Conservation (phyloP, 345 rosid species). For the Moricandia arvensis region DNA sequence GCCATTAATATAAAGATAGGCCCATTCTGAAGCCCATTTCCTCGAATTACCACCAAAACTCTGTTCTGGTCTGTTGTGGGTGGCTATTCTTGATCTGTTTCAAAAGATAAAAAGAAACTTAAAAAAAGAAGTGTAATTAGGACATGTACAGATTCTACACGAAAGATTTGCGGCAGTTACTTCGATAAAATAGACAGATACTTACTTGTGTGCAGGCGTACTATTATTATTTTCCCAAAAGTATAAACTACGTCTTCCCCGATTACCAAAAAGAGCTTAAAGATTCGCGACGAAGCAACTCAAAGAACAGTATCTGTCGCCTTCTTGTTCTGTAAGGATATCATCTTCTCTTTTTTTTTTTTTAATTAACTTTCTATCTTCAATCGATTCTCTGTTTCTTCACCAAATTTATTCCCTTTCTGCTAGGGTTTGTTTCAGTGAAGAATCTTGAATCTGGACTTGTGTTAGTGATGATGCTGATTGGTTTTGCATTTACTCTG, state of each 20-base stretch:
- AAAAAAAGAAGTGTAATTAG: not conserved
- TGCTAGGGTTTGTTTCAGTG: slow-evolving; percentile 14
- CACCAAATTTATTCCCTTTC: slow-evolving; percentile 7
- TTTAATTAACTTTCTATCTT: not conserved
- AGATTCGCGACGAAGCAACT: slow-evolving; percentile 24
- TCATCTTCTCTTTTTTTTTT: slow-evolving; percentile 8
- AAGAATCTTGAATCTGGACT: not conserved
- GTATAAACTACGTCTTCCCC: slow-evolving; percentile 17
- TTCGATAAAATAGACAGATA: not conserved
- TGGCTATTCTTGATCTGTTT: not conserved
- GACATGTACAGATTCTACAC: slow-evolving; percentile 14
- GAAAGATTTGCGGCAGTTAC: slow-evolving; percentile 28
- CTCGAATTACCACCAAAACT: not conserved
- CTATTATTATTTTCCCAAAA: not conserved
- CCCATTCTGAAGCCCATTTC: slow-evolving; percentile 8
- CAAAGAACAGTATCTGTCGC: slow-evolving; percentile 16
- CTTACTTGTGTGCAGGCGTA: not conserved
- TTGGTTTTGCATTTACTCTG: not conserved
- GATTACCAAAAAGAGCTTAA: not conserved
- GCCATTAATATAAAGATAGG: not conserved
- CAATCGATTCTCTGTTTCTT: slow-evolving; percentile 2
- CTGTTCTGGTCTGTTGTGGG: not conserved
- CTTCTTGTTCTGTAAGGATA: slow-evolving; percentile 27
- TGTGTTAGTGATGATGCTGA: slow-evolving; percentile 11
- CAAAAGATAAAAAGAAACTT: not conserved